A percentile compares a stretch with the other conserved stretches of the same genome.
Conservation (phyloP, 2,329 filamentous ascomycete genomes). For the Davidsoniella virescens region DNA sequence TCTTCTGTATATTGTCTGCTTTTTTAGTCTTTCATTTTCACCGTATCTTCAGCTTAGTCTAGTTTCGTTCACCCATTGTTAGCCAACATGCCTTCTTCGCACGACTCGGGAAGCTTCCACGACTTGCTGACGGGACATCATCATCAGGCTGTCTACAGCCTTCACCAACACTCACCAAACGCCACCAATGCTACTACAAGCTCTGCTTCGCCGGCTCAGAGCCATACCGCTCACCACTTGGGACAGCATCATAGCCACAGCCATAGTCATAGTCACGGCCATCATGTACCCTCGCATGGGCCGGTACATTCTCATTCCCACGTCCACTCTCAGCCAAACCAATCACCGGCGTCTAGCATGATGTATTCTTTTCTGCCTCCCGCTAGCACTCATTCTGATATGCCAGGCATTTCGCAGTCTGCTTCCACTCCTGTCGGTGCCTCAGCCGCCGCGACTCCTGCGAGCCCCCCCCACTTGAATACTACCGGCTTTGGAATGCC, state of each 20-base stretch:
- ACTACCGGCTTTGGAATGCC: background rate
- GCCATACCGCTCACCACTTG: background rate
- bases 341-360: conserved; percentile 1
- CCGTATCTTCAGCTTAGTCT: background rate
- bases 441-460: background rate
- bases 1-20: background rate
- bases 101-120: conserved; percentile 4
- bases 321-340: background rate
- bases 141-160: conserved; percentile 1
- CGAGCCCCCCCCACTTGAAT: background rate
- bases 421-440: background rate
- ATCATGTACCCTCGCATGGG: background rate
- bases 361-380: conserved; percentile 11
- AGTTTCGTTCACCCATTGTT: background rate
- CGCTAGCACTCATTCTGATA: background rate
- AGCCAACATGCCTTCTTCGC: conserved; percentile 4
- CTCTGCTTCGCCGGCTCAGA: background rate
- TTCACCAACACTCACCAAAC: background rate
- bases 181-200: background rate
- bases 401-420: background rate
- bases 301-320: background rate
- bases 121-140: conserved; percentile 7
- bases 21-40: background rate
- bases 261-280: background rate
- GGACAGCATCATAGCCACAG: background rate